These are phyloP conservation scores for Trichoderma breve DNA, from an alignment of 2,329 filamentous ascomycete genomes.

Conservation along the genomic window DNA sequence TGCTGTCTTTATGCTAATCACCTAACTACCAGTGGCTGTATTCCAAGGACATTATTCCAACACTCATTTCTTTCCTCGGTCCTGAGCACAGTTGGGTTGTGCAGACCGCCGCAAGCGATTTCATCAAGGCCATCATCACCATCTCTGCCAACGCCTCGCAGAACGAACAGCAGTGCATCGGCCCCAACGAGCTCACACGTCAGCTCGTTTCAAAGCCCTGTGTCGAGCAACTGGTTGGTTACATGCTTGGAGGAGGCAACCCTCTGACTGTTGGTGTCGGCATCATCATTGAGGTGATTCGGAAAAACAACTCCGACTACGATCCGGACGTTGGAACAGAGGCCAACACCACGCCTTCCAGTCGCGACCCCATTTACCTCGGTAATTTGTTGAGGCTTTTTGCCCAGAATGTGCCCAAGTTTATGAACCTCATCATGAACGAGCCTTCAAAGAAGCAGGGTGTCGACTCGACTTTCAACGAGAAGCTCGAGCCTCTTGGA, in stretches of 20 bases:
- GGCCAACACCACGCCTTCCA: slow-evolving; percentile 74
- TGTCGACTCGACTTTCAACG: slow-evolving; percentile 83
- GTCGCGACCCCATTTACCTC: slow-evolving; percentile 90
- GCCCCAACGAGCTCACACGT: slow-evolving; percentile 92
- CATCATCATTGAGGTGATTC: slow-evolving; percentile 96
- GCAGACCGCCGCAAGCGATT: slow-evolving; percentile 94
- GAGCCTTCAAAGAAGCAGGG: slow-evolving; percentile 69
- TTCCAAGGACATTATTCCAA: slow-evolving; percentile 81
- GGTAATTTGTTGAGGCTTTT: slow-evolving; percentile 87
- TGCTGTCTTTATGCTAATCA: slow-evolving; percentile 19
- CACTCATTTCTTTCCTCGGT: slow-evolving; percentile 80
- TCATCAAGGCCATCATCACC: slow-evolving; percentile 97
- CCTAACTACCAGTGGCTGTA: slow-evolving; percentile 74
- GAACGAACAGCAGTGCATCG: slow-evolving; percentile 98
- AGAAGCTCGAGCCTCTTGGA: slow-evolving; percentile 86
- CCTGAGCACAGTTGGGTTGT: slow-evolving; percentile 84
- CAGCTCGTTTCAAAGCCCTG: slow-evolving; percentile 87
- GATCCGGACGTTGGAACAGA: slow-evolving; percentile 87
- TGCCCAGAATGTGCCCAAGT: slow-evolving; percentile 85
- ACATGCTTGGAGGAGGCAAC: slow-evolving; percentile 93
- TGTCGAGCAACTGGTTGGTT: slow-evolving; percentile 77
- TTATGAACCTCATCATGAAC: slow-evolving; percentile 86
- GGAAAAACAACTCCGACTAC: slow-evolving; percentile 99
- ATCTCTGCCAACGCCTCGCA: slow-evolving; percentile 98
- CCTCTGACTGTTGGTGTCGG: slow-evolving; percentile 93